A percentile compares a stretch with the other conserved stretches of the same genome.
phyloP scores from a whole-genome alignment of 306 rosid species.

The Prunus davidiana region DNA sequence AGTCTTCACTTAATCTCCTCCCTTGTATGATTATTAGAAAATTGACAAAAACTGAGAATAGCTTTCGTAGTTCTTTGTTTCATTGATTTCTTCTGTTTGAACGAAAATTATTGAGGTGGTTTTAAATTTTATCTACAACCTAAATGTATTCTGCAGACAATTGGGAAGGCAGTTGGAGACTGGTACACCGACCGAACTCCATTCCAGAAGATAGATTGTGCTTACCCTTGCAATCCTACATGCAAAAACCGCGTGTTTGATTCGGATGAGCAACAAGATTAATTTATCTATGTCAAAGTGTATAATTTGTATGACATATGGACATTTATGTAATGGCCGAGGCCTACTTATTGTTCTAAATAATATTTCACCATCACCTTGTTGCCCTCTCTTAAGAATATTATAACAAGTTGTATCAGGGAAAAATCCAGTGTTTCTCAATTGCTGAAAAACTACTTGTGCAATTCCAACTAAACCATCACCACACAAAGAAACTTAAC shows the following conservation, averaged over 20 bases:
- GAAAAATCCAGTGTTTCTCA: slow-evolving; percentile 13
- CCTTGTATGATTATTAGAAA: not conserved
- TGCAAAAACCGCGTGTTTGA: slow-evolving; percentile 55
- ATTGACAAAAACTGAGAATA: not conserved
- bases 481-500: slow-evolving; percentile 43
- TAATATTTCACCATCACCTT: not conserved
- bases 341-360: no score
- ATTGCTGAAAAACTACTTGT: slow-evolving; percentile 13
- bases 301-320: not conserved
- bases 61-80: no score
- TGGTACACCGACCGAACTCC: slow-evolving; percentile 63
- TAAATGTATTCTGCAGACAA: slow-evolving; percentile 45
- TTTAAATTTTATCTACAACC: not conserved
- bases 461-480: slow-evolving; percentile 24
- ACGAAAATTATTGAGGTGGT: no score
- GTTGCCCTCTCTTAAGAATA: slow-evolving; percentile 32
- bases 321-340: not conserved
- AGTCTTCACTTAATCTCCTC: not conserved
- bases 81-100: not conserved
- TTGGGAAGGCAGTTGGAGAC: slow-evolving; percentile 77
- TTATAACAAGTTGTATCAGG: slow-evolving; percentile 24
- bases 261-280: slow-evolving; percentile 18
- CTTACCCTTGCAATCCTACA: slow-evolving; percentile 88
- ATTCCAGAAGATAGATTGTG: slow-evolving; percentile 66
- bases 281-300: not conserved